Evolutionary conservation across 2,329 filamentous ascomycete species (phyloP).

Genomic region (Talaromyces atroroseus): DNA sequence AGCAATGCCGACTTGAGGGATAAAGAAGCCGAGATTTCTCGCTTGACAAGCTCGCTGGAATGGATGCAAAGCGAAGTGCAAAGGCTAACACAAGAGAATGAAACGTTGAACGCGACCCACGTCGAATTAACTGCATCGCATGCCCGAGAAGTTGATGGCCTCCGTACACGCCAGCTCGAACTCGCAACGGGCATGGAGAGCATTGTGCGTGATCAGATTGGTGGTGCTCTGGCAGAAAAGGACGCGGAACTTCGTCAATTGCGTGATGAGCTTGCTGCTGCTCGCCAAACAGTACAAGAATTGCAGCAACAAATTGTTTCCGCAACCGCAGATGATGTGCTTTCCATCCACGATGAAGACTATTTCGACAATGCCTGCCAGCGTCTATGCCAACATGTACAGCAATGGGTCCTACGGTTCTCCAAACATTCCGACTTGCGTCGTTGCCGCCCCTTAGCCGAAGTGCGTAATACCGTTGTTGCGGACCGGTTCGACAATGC

Average conservation of each 20-base stretch:
- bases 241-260: slow-evolving; percentile 77
- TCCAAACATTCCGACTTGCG: slow-evolving; percentile 95
- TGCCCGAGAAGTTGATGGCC: slow-evolving; percentile 62
- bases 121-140: slow-evolving; percentile 70
- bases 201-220: slow-evolving; percentile 57
- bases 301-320: slow-evolving; percentile 57
- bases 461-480: slow-evolving; percentile 87
- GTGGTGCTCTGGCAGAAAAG: slow-evolving; percentile 66
- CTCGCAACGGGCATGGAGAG: slow-evolving; percentile 59
- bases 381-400: slow-evolving; percentile 88
- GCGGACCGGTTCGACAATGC: slow-evolving; percentile 92
- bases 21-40: slow-evolving; percentile 80
- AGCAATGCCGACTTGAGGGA: slow-evolving; percentile 68
- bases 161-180: slow-evolving; percentile 59
- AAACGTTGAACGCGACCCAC: slow-evolving; percentile 71
- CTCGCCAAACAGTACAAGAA: slow-evolving; percentile 56
- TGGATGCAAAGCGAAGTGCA: slow-evolving; percentile 77
- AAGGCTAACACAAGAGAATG: slow-evolving; percentile 76
- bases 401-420: slow-evolving; percentile 96
- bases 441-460: slow-evolving; percentile 72
- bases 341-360: slow-evolving; percentile 79
- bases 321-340: slow-evolving; percentile 63
- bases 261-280: slow-evolving; percentile 69
- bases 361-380: slow-evolving; percentile 94
- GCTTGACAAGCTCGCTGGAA: slow-evolving; percentile 70